Base-by-base conservation (phyloP, 2,329 filamentous ascomycete genomes). In the Fusarium albosuccineum region DNA sequence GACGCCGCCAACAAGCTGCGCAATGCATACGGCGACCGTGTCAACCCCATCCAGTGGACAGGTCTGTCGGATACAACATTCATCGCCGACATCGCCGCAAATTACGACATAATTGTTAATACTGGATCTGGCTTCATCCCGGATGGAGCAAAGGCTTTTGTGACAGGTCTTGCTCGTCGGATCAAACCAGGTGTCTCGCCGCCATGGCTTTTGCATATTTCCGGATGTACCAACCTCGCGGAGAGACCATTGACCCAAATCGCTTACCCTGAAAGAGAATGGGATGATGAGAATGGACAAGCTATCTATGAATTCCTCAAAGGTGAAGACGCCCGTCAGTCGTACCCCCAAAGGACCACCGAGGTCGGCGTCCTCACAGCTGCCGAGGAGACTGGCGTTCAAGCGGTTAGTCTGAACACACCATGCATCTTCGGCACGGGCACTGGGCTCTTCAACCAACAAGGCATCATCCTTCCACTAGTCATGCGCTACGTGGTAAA, bases 401-500 rank as follows among this genome's bases (percentile, higher is more conserved):
- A 36, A 14, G 34, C 37, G 11, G 57, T 60, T 8, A 60, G 57
- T 40, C 33, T 60, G 3, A 56, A 56, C 7, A 46, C 37, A 5
- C 57, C 44, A 8, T 29, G 48, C 14, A 60, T 60, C n/a, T 56
- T 60, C 16, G 57, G 51, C 1, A 45, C 45, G 9, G 57, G 57
- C 22, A 60, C 33, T 9, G 57, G 57, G 3, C n/a, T 60, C 8
- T 60, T 60, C 57, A 60, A 60, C 16, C 45, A 33, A 33, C 51
- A 60, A 34, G 57, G 57, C 3, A 39, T 60, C 6, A 45, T 53
- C 9, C 48, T 60, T 7, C 51, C 57, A 6, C 5, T 22, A 22
- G 22, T 22, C 22, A 22, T 60, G 57, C 50, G 42, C 6, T 60
- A 60, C 14, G 51, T 60, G 2, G 37, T 60, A n/a, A 55, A 36